Percentiles rank a stretch among this genome's conserved stretches.
Conservation (phyloP, 495 filamentous ascomycete genomes). For the Lophiotrema nucula region DNA sequence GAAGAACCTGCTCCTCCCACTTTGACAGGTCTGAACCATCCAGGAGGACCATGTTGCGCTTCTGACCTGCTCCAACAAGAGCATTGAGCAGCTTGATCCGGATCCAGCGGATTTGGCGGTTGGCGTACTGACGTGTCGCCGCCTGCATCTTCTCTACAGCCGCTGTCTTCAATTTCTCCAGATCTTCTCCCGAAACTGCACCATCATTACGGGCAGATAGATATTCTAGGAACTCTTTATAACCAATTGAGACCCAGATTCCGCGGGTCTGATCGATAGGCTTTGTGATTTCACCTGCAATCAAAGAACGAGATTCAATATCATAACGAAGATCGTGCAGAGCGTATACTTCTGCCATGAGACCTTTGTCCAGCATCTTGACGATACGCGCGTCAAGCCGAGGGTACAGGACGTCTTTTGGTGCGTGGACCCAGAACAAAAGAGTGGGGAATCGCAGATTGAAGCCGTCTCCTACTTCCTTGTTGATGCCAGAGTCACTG, state of each 20-base stretch:
- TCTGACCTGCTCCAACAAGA: conserved; percentile 52
- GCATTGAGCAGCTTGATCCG: conserved; percentile 71
- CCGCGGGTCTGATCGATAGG: conserved; percentile 69
- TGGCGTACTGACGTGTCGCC: conserved; percentile 84
- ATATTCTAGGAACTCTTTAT: conserved; percentile 80
- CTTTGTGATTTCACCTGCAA: conserved; percentile 46
- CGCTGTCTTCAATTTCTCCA: conserved; percentile 44
- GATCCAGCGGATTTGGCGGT: conserved; percentile 81
- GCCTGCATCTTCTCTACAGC: conserved; percentile 64
- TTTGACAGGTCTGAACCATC: conserved; percentile 63
- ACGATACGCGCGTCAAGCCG: conserved; percentile 76
- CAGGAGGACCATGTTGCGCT: conserved; percentile 65
- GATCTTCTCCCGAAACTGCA: conserved; percentile 40
- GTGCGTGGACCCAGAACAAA: conserved; percentile 84
- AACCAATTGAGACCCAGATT: conserved; percentile 95
- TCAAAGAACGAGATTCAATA: conserved; percentile 36
- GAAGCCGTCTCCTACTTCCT: conserved; percentile 9
- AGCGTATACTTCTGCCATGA: conserved; percentile 64
- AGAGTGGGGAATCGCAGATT: conserved; percentile 55
- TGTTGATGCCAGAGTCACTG: conserved; percentile 4
- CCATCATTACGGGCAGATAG: conserved; percentile 52
- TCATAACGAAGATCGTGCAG: conserved; percentile 53
- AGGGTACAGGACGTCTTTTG: conserved; percentile 59
- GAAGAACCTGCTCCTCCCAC: conserved; percentile 60
- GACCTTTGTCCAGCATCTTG: conserved; percentile 73